Evolutionary conservation across 2,329 filamentous ascomycete genomes (phyloP), one percentile per base, ranked within the genome.

Genomic region (Fusarium sp.): DNA sequence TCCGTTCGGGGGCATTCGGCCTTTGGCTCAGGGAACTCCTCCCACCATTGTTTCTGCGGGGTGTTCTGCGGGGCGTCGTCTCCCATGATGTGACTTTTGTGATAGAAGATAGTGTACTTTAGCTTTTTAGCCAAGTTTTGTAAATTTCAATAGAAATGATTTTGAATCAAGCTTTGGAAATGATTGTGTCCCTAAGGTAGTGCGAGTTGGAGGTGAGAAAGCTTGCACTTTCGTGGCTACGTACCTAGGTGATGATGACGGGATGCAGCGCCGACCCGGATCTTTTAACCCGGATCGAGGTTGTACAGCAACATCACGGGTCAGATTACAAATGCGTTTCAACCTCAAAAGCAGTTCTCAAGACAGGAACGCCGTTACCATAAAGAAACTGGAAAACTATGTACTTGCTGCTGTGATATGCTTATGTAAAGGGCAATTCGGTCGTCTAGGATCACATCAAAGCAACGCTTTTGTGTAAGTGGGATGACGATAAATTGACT

Each of bases 1-100:
- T 82, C 82, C 31, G 86, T 78, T 31, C 78, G 79, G 10, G 78
- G 72, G n/a, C 81, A 81, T 26, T 77, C 74, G 28, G 86, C 80
- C 61, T 78, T 78, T n/a, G 85, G 82, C 33, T 84, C 81, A 5
- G 85, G 85, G 59, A 86, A 85, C 3, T 78, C 79, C 20, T 80
- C 77, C 80, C 80, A 85, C 84, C 83, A 85, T 20, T 77, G 26
- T 36, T 69, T 42, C 35, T 69, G 73, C 65, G 72, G 76, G 73
- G 75, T 68, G 64, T 47, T 53, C 36, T 78, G 73, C 66, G 71
- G 76, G 71, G 71, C 68, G 72, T 62, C 67, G n/a, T 71, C 70
- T 61, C 66, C 47, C 76, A 78, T 78, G n/a, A 35, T 71, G 50
- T 58, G 24, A 51, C n/a, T 36, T 26, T 36, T 16, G 31, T 5